These are phyloP conservation scores for Lecanosticta acicola DNA, from an alignment of 2,329 filamentous ascomycete species.

Conservation along the genomic window DNA sequence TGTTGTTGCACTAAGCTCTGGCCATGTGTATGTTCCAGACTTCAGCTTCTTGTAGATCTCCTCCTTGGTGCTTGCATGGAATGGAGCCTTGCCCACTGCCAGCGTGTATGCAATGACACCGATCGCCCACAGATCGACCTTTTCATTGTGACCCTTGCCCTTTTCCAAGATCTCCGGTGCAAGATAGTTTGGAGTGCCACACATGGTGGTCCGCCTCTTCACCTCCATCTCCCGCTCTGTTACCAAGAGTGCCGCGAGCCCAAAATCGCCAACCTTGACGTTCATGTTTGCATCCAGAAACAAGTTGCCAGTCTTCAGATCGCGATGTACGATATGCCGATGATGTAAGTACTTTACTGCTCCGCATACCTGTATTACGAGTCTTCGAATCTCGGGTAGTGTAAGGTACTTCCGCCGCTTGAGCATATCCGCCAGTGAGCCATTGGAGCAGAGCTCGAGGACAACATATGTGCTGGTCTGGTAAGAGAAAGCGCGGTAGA, in stretches of 20 bases:
- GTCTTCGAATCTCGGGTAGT: conserved; percentile 88
- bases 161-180: conserved; percentile 94
- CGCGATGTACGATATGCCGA: conserved; percentile 91
- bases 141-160: conserved; percentile 92
- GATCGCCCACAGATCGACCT: conserved; percentile 97
- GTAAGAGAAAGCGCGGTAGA: conserved; percentile 89
- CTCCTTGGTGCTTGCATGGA: conserved; percentile 84
- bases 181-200: conserved; percentile 97
- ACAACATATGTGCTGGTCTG: conserved; percentile 87
- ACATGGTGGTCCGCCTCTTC: conserved; percentile 79
- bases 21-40: conserved; percentile 75
- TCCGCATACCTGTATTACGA: conserved; percentile 89
- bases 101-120: conserved; percentile 98
- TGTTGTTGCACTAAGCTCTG: conserved; percentile 57
- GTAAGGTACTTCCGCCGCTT: conserved; percentile 85
- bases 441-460: conserved; percentile 89
- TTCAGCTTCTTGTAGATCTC: conserved; percentile 69
- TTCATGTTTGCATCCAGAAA: conserved; percentile 95
- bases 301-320: conserved; percentile 96
- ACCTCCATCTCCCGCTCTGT: conserved; percentile 85
- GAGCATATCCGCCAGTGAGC: conserved; percentile 96
- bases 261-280: conserved; percentile 96
- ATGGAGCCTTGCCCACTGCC: conserved; percentile 91
- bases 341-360: conserved; percentile 97
- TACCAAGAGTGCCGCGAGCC: conserved; percentile 82